Evolutionary conservation across 352 stramenopile species (phyloP).

Genomic region (Phytophthora megakarya): DNA sequence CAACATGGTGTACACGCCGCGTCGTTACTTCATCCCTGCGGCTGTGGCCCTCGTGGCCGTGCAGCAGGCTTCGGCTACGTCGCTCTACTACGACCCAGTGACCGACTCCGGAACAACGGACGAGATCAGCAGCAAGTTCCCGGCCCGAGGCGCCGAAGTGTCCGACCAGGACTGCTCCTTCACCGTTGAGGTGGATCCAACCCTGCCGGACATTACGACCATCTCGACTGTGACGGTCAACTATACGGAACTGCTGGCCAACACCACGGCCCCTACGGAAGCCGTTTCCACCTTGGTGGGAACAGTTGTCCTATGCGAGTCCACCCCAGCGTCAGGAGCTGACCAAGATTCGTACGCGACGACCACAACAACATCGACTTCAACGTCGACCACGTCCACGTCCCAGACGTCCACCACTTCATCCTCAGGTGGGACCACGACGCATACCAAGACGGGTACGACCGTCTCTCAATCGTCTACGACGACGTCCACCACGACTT

Average conservation of each 20-base stretch:
- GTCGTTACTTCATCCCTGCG: conserved; percentile 26
- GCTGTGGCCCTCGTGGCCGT: conserved; percentile 22
- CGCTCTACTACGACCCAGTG: conserved; percentile 25
- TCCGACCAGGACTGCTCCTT: conserved; percentile 30
- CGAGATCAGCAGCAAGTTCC: conserved; percentile 26
- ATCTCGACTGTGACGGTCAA: conserved; percentile 25
- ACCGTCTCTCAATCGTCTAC: conserved; percentile 28
- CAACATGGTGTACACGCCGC: conserved; percentile 32
- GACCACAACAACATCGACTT: conserved; percentile 21
- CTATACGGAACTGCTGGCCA: conserved; percentile 31
- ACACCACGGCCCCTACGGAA: conserved; percentile 24
- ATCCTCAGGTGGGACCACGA: conserved; percentile 3
- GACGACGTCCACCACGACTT: conserved; percentile 24
- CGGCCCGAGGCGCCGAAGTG: conserved; percentile 14
- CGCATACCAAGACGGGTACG: conserved; percentile 27
- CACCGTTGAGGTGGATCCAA: conserved; percentile 24
- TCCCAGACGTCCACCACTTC: conserved; percentile 19
- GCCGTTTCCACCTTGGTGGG: conserved; percentile 25
- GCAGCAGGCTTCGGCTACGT: conserved; percentile 16
- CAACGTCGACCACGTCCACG: conserved; percentile 15
- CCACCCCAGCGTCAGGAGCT: conserved; percentile 10
- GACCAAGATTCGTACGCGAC: conserved; percentile 35
- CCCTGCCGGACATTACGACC: conserved; percentile 23
- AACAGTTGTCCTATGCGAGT: conserved; percentile 4
- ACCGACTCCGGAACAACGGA: conserved; percentile 19